Evolutionary conservation across 441 rosid species (phyloP).

Genomic region (Brassica balearica): DNA sequence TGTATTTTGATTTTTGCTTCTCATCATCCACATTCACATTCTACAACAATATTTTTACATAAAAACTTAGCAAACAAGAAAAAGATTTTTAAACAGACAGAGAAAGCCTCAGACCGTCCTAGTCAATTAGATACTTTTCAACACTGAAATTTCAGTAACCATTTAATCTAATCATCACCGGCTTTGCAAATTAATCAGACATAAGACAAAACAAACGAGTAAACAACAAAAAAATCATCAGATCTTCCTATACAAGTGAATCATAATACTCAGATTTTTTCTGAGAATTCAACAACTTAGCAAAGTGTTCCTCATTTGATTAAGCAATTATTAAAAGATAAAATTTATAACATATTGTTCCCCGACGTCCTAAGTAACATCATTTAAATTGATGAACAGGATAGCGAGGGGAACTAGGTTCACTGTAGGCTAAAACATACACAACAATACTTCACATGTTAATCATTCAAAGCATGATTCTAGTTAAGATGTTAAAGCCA

Average conservation of each 20-base stretch:
- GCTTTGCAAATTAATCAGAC: neutral
- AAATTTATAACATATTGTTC: constrained; percentile 22
- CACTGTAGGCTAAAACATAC: constrained; percentile 35
- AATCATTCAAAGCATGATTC: constrained; percentile 23
- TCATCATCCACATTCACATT: constrained; percentile 35
- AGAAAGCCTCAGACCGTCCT: constrained; percentile 47
- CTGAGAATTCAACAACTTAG: constrained; percentile 36
- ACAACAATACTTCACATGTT: constrained; percentile 11
- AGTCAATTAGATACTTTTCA: constrained; percentile 45
- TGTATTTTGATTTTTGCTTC: constrained; percentile 40
- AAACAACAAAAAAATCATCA: constrained; percentile 11
- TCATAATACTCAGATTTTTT: constrained; percentile 14
- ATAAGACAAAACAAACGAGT: neutral
- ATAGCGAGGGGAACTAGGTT: constrained; percentile 13
- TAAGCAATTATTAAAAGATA: neutral
- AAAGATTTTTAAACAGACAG: no score
- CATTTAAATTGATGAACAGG: neutral
- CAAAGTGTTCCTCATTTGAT: constrained; percentile 39
- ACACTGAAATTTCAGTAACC: constrained; percentile 42
- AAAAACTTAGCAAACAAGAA: neutral
- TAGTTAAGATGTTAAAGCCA: constrained; percentile 33
- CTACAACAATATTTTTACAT: neutral
- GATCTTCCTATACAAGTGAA: constrained; percentile 45
- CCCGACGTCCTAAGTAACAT: constrained; percentile 46
- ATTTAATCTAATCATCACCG: constrained; percentile 42